Conservation (phyloP, 805 yeast species). For the Myxozyma sirexii region DNA sequence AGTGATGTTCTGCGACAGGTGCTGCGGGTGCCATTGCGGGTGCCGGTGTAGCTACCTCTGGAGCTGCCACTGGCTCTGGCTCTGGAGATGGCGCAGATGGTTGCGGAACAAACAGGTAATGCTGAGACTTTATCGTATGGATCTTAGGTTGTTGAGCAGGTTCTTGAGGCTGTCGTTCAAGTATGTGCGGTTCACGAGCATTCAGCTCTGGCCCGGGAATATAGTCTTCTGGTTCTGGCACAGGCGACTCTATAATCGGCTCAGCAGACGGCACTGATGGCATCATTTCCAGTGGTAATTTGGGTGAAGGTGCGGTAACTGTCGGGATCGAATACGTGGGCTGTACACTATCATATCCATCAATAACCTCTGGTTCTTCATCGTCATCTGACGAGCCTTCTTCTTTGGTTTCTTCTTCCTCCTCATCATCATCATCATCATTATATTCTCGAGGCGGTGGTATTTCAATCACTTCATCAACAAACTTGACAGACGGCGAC, state of each 20-base stretch:
- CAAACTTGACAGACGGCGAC: conserved; percentile 8
- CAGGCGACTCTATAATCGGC: background rate
- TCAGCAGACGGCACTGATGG: background rate
- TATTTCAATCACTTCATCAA: conserved; percentile 3
- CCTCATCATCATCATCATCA: conserved; percentile 11
- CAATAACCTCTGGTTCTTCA: conserved; percentile 7
- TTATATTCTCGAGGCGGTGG: conserved; percentile 10
- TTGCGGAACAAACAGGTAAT: conserved; percentile 18
- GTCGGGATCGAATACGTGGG: conserved; percentile 1
- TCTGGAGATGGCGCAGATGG: background rate
- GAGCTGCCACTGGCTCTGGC: background rate
- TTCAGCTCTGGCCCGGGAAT: background rate
- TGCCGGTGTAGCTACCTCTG: background rate
- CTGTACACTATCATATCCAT: background rate
- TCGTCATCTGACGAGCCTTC: conserved; percentile 11
- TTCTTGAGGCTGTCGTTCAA: background rate
- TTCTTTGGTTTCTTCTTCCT: background rate
- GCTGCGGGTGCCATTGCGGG: background rate
- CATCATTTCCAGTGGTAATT: background rate
- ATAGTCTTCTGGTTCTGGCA: too few species aligned
- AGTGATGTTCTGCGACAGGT: conserved; percentile 6
- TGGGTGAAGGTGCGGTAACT: background rate
- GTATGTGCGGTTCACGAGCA: background rate
- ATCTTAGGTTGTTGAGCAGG: conserved; percentile 8
- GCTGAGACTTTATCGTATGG: conserved; percentile 23